phyloP scores from a whole-genome alignment of 306 rosid genomes.

The Gillenia trifoliata region DNA sequence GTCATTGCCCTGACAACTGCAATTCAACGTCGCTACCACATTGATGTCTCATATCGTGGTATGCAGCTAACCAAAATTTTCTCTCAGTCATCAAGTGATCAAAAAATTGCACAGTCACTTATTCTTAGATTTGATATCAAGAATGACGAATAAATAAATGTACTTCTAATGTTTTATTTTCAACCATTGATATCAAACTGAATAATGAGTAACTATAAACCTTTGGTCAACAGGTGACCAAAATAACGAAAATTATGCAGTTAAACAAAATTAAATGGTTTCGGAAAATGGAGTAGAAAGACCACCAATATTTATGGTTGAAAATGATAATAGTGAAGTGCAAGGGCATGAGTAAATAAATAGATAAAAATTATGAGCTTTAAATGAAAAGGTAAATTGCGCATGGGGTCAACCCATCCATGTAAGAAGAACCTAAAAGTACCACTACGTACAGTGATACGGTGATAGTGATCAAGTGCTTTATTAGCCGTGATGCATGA shows the following conservation, averaged over 20 bases:
- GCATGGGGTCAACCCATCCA: conserved; percentile 8
- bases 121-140: too few relatives aligned
- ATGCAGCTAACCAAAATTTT: neutral
- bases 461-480: neutral
- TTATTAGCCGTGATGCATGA: neutral
- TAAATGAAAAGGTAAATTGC: neutral
- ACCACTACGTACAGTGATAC: neutral
- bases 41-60: neutral
- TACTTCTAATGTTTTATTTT: too few relatives aligned
- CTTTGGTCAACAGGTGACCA: neutral
- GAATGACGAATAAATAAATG: too few relatives aligned
- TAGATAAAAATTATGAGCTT: neutral
- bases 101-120: neutral
- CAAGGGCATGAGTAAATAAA: neutral
- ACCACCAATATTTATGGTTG: too few relatives aligned
- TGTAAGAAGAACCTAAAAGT: neutral
- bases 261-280: too few relatives aligned
- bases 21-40: neutral
- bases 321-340: neutral
- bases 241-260: too few relatives aligned
- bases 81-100: neutral
- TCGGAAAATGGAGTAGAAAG: neutral
- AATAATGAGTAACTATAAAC: too few relatives aligned
- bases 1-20: neutral
- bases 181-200: neutral